Conservation (phyloP, 2,329 filamentous ascomycete genomes). For the Colletotrichum horii region DNA sequence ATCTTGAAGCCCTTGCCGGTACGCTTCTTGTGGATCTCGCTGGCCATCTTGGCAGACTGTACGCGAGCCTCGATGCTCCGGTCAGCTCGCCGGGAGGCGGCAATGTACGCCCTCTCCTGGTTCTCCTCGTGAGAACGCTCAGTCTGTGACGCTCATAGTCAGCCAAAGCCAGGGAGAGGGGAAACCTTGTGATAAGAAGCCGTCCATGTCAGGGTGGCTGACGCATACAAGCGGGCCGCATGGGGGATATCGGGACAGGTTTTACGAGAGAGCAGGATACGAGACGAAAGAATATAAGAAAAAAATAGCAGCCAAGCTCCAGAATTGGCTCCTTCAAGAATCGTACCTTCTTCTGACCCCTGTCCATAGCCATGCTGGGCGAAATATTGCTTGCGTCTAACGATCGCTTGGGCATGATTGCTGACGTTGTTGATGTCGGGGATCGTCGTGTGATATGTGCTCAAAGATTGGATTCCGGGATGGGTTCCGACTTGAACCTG, state of each 20-base stretch:
- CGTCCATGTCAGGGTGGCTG: background rate
- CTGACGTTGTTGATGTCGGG: slow-evolving; percentile 6
- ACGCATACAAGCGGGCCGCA: background rate
- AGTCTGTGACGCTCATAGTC: slow-evolving; percentile 50
- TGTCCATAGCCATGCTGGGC: slow-evolving; percentile 33
- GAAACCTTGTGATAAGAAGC: background rate
- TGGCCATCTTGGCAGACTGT: slow-evolving; percentile 85
- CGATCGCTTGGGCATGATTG: slow-evolving; percentile 44
- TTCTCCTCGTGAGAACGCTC: slow-evolving; percentile 83
- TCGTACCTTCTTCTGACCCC: slow-evolving; percentile 33
- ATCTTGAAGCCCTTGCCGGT: slow-evolving; percentile 84
- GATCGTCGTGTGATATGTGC: slow-evolving; percentile 9
- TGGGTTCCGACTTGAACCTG: too few relatives aligned
- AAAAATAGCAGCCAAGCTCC: background rate
- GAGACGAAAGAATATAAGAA: background rate
- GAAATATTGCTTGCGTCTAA: slow-evolving; percentile 31
- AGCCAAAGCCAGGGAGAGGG: background rate
- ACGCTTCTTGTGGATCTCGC: slow-evolving; percentile 86
- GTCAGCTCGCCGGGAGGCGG: slow-evolving; percentile 85
- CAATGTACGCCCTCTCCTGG: slow-evolving; percentile 88
- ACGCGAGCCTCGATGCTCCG: slow-evolving; percentile 86
- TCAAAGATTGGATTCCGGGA: too few relatives aligned
- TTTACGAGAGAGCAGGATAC: background rate
- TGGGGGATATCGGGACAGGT: background rate
- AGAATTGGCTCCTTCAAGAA: slow-evolving; percentile 12